Evolutionary conservation across 2,329 filamentous ascomycete genomes (phyloP), one percentile per base, ranked within the genome.

Genomic region (Corinectria fuckeliana): DNA sequence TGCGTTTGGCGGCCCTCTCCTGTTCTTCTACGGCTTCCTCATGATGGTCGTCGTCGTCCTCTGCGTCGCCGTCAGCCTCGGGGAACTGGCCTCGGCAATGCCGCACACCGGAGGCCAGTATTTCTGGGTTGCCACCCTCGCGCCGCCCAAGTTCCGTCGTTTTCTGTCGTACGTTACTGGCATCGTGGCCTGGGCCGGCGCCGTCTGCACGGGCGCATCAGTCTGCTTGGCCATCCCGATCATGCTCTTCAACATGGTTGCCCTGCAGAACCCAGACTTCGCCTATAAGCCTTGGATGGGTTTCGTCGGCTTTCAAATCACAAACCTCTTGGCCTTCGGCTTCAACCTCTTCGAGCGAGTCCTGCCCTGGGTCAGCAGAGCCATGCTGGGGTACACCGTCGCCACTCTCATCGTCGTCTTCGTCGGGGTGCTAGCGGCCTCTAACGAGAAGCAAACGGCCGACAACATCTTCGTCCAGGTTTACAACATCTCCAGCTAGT

Each of bases 11-110:
- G 61, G 58, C 1, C 44, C 57, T 2, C 39, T 38, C 1, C 36
- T 52, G 9, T 49, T 62, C 21, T 58, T 62, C 18, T 62, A 56
- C 20, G 60, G 60, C 36, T 45, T 54, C 30, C 49, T 61, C 49
- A 13, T 58, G 2, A 50, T 58, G 11, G 49, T 42, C 20, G 3
- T 36, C n/a, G 26, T 58, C 3, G 51, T 32, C 7, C 23, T 58
- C 3, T 32, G 41, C 13, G 34, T 49, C 13, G 56, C 56, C 3
- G 25, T 34, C 4, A 53, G 28, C n/a, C 42, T 58, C 3, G 51
- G 28, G 9, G 56, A 58, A 16, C 18, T 58, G 4, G 49, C 49
- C 1, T 53, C 39, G 13, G 50, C 34, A 13, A 34, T 53, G 50
- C 56, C 50, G 10, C 44, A 58, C 34, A 16, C 56, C 7, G 39